Conservation (phyloP, 2,329 filamentous ascomycete species). For the Chrysoporthe cubensis region DNA sequence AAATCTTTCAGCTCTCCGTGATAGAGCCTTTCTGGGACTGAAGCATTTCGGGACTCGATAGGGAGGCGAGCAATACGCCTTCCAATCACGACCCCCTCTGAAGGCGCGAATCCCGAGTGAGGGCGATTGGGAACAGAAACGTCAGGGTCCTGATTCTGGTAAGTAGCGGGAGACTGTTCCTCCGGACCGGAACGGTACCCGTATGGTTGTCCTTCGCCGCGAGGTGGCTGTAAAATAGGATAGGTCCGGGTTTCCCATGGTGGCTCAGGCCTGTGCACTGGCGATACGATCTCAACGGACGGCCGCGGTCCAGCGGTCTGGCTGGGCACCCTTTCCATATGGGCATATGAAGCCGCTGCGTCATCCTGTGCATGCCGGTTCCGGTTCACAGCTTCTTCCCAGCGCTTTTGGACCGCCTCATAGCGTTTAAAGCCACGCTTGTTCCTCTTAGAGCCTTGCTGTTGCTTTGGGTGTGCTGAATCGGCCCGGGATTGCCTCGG, state of each 20-base stretch:
- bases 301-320: slow-evolving; percentile 27
- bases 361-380: slow-evolving; percentile 33
- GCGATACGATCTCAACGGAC: slow-evolving; percentile 21
- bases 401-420: slow-evolving; percentile 38
- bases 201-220: slow-evolving; percentile 5
- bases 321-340: slow-evolving; percentile 28
- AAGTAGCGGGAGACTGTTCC: slow-evolving; percentile 16
- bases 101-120: slow-evolving; percentile 15
- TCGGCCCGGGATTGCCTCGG: slow-evolving; percentile 1
- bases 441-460: slow-evolving; percentile 39
- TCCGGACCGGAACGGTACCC: slow-evolving; percentile 9
- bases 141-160: neutral
- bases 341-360: slow-evolving; percentile 10
- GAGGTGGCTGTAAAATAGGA: slow-evolving; percentile 27
- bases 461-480: slow-evolving; percentile 30
- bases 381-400: slow-evolving; percentile 39
- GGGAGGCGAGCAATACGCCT: slow-evolving; percentile 24
- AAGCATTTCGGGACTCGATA: slow-evolving; percentile 18
- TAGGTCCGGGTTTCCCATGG: slow-evolving; percentile 23
- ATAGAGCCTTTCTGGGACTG: slow-evolving; percentile 32
- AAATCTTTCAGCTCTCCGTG: slow-evolving; percentile 44
- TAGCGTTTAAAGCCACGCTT: slow-evolving; percentile 54
- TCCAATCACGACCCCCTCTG: slow-evolving; percentile 21
- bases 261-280: slow-evolving; percentile 23
- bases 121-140: neutral